Evolutionary conservation across 805 yeast genomes (phyloP), one percentile per base, ranked within the genome.

Genomic region (Candida vaughaniae): DNA sequence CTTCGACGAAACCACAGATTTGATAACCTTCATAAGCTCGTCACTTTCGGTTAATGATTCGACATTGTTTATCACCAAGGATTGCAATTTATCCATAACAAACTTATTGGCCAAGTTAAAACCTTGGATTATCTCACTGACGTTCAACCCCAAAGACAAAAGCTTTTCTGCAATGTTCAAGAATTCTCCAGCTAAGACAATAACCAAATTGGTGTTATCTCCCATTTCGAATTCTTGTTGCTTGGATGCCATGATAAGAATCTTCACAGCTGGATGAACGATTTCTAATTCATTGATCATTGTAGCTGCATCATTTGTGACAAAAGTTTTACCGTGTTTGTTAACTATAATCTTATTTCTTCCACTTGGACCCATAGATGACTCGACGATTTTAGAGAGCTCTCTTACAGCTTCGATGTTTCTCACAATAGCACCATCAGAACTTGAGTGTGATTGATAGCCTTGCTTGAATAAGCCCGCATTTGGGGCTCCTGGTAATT

Each of bases 171-270:
- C 87, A 50, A 85, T 79, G 53, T 80, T 83, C 46, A 93, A 74
- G 40, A 93, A 69, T 60, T 93, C 98, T 38, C 98, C 98, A 17
- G 97, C 96, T 44, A 93, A 74, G 25, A 91, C 78, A 49, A 93
- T 76, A 28, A 93, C 98, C 45, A 90, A 75, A 62, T 91, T 93
- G 16, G 97, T 86, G 53, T 86, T 87, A 64, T 93, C 99, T 43
- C 99, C 99, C 88, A 91, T 85, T 70, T 91, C 99, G 51, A 80
- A 77, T 60, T 93, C 96, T 66, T 93, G 99, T 69, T 93, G 99
- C 59, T 91, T 86, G 10, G 95, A 80, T 15, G 98, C 95, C 97
- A 89, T 89, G 38, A 91, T 93, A 45, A 93, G 75, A 31, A 93
- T 79, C 63, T 91, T 93, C 8, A 93, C 99, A 3, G 96, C 98